Evolutionary conservation across 176 grass and related monocot species (phyloP).

Genomic region (Miscanthus lutarioriparius): DNA sequence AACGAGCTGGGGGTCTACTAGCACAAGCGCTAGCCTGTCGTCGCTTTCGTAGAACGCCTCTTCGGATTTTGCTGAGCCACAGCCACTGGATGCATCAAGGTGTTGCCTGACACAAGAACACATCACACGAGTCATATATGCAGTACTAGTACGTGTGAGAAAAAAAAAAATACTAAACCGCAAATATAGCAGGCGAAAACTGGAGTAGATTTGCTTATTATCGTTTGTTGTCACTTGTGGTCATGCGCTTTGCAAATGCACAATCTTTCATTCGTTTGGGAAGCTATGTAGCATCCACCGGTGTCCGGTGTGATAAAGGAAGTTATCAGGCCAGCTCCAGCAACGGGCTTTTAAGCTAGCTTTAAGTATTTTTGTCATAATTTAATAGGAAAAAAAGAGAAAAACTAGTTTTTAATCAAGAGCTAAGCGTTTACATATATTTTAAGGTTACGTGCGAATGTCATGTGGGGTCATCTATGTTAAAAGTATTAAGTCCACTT

Average conservation of each 20-base stretch:
- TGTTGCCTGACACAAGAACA: slow-evolving; percentile 15
- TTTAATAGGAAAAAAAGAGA: no score
- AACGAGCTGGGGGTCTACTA: slow-evolving; percentile 2
- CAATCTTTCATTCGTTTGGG: not conserved
- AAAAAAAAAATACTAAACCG: no score
- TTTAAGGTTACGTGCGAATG: no score
- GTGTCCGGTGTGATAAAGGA: no score
- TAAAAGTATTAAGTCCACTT: no score
- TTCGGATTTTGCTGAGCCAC: slow-evolving; percentile 27
- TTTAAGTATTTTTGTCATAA: no score
- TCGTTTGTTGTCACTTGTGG: not conserved
- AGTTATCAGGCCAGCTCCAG: no score
- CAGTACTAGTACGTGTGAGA: not conserved
- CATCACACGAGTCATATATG: not conserved
- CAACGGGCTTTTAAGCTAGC: no score
- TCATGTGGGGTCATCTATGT: no score
- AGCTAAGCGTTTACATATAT: no score
- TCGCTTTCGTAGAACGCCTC: slow-evolving; percentile 6
- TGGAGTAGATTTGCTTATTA: no score
- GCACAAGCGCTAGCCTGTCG: slow-evolving; percentile 44
- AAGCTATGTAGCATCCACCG: not conserved
- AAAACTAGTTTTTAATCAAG: no score
- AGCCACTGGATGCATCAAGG: not conserved
- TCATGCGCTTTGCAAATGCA: not conserved
- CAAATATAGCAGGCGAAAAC: not conserved